Base-by-base conservation (phyloP, 306 rosid species). In the Cicer yamashitae region DNA sequence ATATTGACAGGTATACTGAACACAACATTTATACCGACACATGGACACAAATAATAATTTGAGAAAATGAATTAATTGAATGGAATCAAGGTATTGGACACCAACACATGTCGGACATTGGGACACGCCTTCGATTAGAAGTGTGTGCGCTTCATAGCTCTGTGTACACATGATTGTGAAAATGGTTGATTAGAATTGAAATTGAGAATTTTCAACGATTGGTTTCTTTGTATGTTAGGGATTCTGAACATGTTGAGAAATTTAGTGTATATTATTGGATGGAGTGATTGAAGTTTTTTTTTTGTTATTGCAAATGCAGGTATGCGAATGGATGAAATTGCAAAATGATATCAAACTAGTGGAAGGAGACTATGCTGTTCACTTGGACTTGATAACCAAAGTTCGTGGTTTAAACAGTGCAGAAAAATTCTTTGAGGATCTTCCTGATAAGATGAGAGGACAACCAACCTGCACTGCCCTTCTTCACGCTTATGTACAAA, bases 301-400 rank as follows among this genome's bases (percentile, higher is more conserved):
- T 44, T 79, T 15, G 50, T 60, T 60, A 48, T 41, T 84, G 56
- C 25, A 18, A 51, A 9, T 72, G 74, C 81, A 94, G 98, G 67
- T 91, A 14, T 94, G 96, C 79, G 98, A 94, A 84, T 94, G 98
- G 97, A 91, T 89, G 98, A 87, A 83, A 69, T 74, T 81, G 68
- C 96, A 90, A 80, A 67, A 87, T 74, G 91, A 90, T 73, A 84
- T 91, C 54, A 87, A 86, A 79, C 84, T 91, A 73, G 79, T 81
- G 46, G 79, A 87, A 6, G 97, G 97, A 44, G 98, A 94, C 65
- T 91, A 91, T 76, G 98, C 96, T 6, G 86, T 90, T 74, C 96
- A 91, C 78, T 88, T 94, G 85, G 98, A 94, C 81, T 91, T 94
- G 90, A 83, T 94, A 86, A 86, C 91, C 7, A 94, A 94, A 90